phyloP scores from a whole-genome alignment of 2,329 filamentous ascomycete genomes.

The Venturiaceae sp. region DNA sequence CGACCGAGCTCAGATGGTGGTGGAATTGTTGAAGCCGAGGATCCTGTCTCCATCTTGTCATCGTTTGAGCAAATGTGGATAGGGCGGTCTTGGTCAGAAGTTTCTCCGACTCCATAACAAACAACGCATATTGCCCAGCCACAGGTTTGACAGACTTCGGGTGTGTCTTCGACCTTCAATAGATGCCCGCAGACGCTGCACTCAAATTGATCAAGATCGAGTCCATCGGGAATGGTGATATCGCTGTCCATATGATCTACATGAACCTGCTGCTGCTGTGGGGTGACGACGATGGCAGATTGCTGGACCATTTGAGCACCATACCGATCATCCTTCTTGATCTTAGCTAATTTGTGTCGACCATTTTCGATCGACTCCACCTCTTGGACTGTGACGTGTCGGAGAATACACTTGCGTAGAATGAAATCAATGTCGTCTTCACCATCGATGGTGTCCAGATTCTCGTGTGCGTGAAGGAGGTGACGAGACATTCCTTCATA shows the following conservation, averaged over 20 bases:
- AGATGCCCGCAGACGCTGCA: neutral
- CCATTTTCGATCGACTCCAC: neutral
- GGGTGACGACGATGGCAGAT: neutral
- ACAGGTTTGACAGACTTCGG: neutral
- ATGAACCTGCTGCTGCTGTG: neutral
- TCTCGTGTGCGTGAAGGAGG: neutral
- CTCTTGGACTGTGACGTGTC: neutral
- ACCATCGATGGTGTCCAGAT: neutral
- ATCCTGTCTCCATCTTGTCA: neutral
- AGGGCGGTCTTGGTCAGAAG: neutral
- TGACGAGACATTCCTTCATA: neutral
- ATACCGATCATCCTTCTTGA: neutral
- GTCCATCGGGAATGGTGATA: neutral
- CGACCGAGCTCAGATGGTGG: neutral
- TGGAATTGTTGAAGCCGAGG: neutral
- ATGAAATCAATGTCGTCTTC: neutral
- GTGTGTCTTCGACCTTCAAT: neutral
- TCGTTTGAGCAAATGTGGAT: neutral
- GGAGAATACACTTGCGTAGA: neutral
- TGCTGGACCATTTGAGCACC: neutral
- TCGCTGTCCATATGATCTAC: too few species aligned
- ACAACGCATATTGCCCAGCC: neutral
- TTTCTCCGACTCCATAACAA: neutral
- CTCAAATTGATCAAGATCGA: neutral
- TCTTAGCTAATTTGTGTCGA: neutral